phyloP scores from a whole-genome alignment of 179 eudicot species.

The Beta lomatogona region DNA sequence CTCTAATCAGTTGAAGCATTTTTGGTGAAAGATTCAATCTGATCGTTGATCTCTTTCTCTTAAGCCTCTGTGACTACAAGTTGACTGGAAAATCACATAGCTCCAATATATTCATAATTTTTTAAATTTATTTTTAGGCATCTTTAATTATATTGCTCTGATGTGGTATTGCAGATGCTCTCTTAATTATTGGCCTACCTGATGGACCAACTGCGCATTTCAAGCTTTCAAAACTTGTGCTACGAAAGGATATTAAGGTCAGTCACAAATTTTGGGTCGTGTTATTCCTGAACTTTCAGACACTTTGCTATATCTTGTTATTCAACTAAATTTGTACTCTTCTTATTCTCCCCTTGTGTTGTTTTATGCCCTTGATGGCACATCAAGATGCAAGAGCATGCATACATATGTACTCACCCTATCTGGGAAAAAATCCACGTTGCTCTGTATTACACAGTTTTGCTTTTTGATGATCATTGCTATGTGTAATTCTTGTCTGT shows the following conservation, averaged over 20 bases:
- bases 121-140: not conserved
- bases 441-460: not conserved
- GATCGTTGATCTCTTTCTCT: not conserved
- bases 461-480: not conserved
- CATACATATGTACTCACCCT: not conserved
- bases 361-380: not conserved
- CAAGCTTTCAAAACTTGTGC: constrained; percentile 81
- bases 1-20: constrained; percentile 4
- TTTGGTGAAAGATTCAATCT: not conserved
- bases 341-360: not conserved
- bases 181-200: constrained; percentile 77
- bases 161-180: constrained; percentile 63
- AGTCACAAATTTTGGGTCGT: not conserved
- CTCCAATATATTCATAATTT: not conserved
- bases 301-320: not conserved
- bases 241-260: constrained; percentile 94
- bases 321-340: not conserved
- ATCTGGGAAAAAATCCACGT: not conserved
- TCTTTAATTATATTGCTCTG: not conserved
- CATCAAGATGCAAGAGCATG: not conserved
- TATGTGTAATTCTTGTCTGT: not conserved
- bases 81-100: not conserved
- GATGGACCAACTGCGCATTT: constrained; percentile 99
- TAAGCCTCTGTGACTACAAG: not conserved
- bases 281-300: not conserved